Evolutionary conservation across 176 grass and related monocot genomes (phyloP).

Genomic region (Urochloa ruziziensis): DNA sequence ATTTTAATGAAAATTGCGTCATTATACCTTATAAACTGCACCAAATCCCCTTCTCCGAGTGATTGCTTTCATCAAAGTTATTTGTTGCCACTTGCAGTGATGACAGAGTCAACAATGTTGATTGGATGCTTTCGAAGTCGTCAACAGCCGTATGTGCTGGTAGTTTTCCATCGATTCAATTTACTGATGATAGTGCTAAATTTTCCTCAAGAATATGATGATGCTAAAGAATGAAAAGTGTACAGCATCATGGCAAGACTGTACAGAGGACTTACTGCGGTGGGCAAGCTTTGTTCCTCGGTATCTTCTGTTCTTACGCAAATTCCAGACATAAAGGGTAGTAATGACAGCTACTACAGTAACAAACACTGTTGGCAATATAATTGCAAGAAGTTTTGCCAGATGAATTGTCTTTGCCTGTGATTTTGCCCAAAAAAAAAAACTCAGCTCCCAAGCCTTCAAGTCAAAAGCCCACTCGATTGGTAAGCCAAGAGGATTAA

Average conservation of each 20-base stretch:
- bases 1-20: not conserved
- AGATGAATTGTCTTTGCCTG: not conserved
- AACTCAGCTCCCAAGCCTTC: too few species aligned
- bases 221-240: not conserved
- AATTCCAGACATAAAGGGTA: not conserved
- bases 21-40: conserved; percentile 37
- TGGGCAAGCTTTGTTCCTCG: not conserved
- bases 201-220: not conserved
- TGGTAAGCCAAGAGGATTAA: not conserved
- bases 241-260: not conserved
- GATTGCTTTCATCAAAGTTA: conserved; percentile 27
- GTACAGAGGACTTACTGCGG: not conserved
- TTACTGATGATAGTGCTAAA: not conserved
- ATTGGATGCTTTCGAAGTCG: conserved; percentile 26
- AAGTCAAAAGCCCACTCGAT: too few species aligned
- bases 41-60: conserved; percentile 38
- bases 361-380: conserved; percentile 14
- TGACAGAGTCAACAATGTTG: conserved; percentile 5
- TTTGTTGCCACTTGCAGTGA: conserved; percentile 29
- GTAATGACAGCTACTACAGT: not conserved
- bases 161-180: not conserved
- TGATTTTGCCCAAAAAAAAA: not conserved
- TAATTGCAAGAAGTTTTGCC: conserved; percentile 8
- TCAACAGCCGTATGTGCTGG: not conserved
- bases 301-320: not conserved